These are phyloP conservation scores for Anthoceros angustus DNA, from an alignment of 225 moss, liverwort and hornwort species.

Conservation along the genomic window DNA sequence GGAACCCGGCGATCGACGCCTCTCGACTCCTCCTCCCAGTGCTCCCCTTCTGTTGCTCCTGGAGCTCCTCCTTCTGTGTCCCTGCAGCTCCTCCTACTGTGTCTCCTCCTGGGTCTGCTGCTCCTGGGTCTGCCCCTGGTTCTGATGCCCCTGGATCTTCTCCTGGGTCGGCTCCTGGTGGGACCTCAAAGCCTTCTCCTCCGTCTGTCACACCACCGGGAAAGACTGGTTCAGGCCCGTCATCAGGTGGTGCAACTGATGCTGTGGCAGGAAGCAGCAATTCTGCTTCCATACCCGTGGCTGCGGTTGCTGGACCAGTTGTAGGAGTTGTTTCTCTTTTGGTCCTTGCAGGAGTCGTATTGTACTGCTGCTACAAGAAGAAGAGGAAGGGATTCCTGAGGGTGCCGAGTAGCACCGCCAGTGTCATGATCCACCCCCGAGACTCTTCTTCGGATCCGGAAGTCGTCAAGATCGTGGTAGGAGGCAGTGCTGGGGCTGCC, in stretches of 20 bases:
- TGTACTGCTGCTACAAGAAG: not conserved
- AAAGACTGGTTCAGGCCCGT: not conserved
- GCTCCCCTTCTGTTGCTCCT: not conserved
- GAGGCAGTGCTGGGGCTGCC: not conserved
- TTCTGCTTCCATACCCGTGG: not conserved
- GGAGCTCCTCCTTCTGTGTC: not conserved
- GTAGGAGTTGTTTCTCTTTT: not conserved
- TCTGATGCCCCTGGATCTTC: not conserved
- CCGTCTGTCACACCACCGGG: not conserved
- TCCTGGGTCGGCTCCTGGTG: not conserved
- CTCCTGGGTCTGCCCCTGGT: not conserved
- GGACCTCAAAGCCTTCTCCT: not conserved
- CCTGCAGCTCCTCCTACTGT: not conserved
- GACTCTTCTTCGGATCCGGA: conserved; percentile 1
- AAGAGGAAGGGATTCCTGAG: not conserved
- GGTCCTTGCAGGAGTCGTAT: not conserved
- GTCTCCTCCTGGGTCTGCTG: not conserved
- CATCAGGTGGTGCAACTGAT: not conserved
- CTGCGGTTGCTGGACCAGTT: not conserved
- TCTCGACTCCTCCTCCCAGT: not conserved
- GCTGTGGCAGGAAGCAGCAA: not conserved
- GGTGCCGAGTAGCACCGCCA: not conserved
- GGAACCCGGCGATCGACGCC: not conserved
- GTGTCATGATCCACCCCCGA: not conserved
- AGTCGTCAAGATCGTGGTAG: not conserved